phyloP scores from a whole-genome alignment of 768 basidiomycete genomes.

The Kondoa subrosea region DNA sequence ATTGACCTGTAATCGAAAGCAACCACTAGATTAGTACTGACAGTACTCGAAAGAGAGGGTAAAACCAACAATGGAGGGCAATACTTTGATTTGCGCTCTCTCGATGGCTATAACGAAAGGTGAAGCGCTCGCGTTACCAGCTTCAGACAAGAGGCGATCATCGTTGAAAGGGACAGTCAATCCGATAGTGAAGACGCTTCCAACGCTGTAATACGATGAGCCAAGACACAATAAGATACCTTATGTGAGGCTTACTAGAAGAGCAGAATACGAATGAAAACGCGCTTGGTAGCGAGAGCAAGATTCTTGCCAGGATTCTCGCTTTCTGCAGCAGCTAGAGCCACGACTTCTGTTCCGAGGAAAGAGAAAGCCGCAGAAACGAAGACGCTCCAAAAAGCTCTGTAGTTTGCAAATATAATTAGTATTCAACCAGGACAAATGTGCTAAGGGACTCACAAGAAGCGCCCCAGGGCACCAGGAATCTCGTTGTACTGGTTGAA shows the following conservation, averaged over 20 bases:
- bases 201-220: neutral
- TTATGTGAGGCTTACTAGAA: no score
- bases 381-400: conserved; percentile 37
- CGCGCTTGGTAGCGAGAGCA: conserved; percentile 53
- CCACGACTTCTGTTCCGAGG: conserved; percentile 59
- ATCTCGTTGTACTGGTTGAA: conserved; percentile 23
- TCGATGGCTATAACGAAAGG: conserved; percentile 72
- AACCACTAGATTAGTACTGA: no score
- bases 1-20: no score
- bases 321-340: conserved; percentile 59
- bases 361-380: conserved; percentile 55
- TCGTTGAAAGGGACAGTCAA: conserved; percentile 63
- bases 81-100: conserved; percentile 28
- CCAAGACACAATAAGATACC: no score
- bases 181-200: conserved; percentile 39
- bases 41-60: no score
- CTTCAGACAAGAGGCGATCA: conserved; percentile 38
- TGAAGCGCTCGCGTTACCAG: conserved; percentile 54
- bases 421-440: no score
- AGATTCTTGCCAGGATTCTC: conserved; percentile 64
- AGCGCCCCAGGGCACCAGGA: conserved; percentile 29
- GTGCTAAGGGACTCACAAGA: no score
- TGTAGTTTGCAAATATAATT: no score
- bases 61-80: conserved; percentile 30
- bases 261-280: conserved; percentile 61